A percentile compares a stretch with the other conserved stretches of the same genome.
Conservation (phyloP, 768 basidiomycete genomes). For the Leccinum subgranulosum region DNA sequence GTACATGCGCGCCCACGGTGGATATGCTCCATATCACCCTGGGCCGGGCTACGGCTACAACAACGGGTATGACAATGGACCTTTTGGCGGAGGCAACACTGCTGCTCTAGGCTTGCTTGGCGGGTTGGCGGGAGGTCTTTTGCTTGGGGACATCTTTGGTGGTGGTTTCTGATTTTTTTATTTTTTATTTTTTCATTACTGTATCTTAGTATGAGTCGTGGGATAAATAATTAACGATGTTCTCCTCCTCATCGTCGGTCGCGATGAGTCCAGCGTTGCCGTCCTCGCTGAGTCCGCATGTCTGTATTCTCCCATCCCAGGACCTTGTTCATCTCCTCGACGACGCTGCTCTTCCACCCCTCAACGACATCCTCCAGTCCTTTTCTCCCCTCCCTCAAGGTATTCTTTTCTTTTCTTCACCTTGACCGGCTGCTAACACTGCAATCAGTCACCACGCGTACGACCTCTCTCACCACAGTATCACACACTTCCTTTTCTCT, state of each 20-base stretch:
- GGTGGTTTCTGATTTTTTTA: conserved; percentile 33
- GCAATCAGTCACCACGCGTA: conserved; percentile 71
- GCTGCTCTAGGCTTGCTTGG: conserved; percentile 31
- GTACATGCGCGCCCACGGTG: conserved; percentile 33
- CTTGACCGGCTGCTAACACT: conserved; percentile 1
- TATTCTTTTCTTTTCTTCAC: conserved; percentile 28
- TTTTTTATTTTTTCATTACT: background rate
- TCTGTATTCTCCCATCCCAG: conserved; percentile 68
- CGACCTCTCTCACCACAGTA: conserved; percentile 66
- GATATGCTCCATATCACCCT: conserved; percentile 29
- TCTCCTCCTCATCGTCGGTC: background rate
- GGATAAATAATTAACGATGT: background rate
- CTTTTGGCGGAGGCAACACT: conserved; percentile 5
- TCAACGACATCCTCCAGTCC: conserved; percentile 75
- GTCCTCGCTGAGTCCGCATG: conserved; percentile 75
- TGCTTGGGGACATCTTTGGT: conserved; percentile 44
- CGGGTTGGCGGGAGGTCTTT: conserved; percentile 47
- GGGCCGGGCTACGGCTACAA: conserved; percentile 18
- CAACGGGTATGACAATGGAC: background rate
- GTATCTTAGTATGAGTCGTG: background rate
- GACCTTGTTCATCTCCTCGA: conserved; percentile 65
- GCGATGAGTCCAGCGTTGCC: conserved; percentile 58
- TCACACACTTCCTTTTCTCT: conserved; percentile 70
- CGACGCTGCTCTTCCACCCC: conserved; percentile 58
- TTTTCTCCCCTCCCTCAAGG: conserved; percentile 84